These are phyloP conservation scores for Hypoxylon sp. DNA, from an alignment of 2,329 filamentous ascomycete genomes.

Conservation along the genomic window DNA sequence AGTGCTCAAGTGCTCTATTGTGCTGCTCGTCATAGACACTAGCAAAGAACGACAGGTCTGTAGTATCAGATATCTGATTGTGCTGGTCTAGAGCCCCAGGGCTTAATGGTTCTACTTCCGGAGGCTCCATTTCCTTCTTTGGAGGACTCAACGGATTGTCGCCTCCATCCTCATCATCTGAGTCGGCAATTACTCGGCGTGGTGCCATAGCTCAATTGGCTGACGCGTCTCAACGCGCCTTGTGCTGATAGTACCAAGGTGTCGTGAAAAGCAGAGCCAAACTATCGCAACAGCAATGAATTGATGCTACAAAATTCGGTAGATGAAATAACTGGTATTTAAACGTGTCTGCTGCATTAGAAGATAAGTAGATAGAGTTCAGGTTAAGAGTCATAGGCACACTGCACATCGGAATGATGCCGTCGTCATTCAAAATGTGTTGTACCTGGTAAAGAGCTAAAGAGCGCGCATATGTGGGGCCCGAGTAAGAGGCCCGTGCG, in stretches of 20 bases:
- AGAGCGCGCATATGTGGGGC: constrained; percentile 30
- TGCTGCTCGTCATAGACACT: constrained; percentile 50
- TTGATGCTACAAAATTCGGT: neutral
- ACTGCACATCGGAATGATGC: neutral
- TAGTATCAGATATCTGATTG: constrained; percentile 46
- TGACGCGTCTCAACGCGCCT: constrained; percentile 33
- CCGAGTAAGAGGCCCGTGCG: constrained; percentile 4
- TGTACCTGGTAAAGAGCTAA: constrained; percentile 26
- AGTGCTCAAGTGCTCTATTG: constrained; percentile 49
- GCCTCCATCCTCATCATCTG: constrained; percentile 54
- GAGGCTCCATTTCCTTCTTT: constrained; percentile 38
- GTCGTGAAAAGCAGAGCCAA: constrained; percentile 4
- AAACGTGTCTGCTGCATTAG: neutral
- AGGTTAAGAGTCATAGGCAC: constrained; percentile 3
- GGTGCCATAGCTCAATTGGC: constrained; percentile 46
- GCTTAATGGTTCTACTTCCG: constrained; percentile 53
- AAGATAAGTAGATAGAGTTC: neutral
- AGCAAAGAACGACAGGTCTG: constrained; percentile 52
- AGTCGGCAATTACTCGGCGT: constrained; percentile 55
- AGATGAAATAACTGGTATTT: neutral
- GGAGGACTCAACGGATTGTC: constrained; percentile 38
- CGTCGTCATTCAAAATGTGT: neutral
- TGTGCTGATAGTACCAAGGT: neutral
- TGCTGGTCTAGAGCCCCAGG: constrained; percentile 31
- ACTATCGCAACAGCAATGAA: neutral